Evolutionary conservation across 208 protist species (phyloP).

Genomic region (Leishmania tropica): DNA sequence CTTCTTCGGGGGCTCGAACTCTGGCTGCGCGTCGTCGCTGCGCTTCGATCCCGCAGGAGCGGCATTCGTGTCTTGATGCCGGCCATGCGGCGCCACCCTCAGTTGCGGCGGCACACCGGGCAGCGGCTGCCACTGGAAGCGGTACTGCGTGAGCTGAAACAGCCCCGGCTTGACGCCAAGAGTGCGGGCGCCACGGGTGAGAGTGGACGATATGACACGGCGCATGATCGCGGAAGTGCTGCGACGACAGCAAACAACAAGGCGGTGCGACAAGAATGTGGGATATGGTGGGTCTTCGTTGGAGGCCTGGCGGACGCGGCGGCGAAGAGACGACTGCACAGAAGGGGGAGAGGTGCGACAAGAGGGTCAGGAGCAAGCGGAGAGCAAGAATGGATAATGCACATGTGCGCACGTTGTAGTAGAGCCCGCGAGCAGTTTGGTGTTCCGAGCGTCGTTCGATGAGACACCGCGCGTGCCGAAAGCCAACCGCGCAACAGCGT

Average conservation of each 20-base stretch:
- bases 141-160: slow-evolving; percentile 17
- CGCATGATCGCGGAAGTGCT: slow-evolving; percentile 20
- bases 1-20: slow-evolving; percentile 69
- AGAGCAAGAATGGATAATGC: not conserved
- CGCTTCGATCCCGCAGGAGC: slow-evolving; percentile 7
- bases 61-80: not conserved
- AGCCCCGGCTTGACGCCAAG: slow-evolving; percentile 10
- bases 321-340: not conserved
- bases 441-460: not conserved
- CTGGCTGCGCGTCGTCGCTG: slow-evolving; percentile 19
- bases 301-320: not conserved
- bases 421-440: not conserved
- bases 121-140: slow-evolving; percentile 29
- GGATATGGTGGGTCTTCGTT: not conserved
- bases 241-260: not conserved
- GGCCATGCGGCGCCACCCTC: not conserved
- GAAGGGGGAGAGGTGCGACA: not conserved
- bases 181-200: slow-evolving; percentile 17
- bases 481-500: not conserved
- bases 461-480: not conserved
- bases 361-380: not conserved
- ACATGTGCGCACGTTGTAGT: not conserved
- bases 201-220: slow-evolving; percentile 22
- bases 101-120: slow-evolving; percentile 7
- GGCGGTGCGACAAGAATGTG: not conserved